Base-by-base conservation (phyloP, 2,329 filamentous ascomycete genomes). In the Plectosphaerella sp. region DNA sequence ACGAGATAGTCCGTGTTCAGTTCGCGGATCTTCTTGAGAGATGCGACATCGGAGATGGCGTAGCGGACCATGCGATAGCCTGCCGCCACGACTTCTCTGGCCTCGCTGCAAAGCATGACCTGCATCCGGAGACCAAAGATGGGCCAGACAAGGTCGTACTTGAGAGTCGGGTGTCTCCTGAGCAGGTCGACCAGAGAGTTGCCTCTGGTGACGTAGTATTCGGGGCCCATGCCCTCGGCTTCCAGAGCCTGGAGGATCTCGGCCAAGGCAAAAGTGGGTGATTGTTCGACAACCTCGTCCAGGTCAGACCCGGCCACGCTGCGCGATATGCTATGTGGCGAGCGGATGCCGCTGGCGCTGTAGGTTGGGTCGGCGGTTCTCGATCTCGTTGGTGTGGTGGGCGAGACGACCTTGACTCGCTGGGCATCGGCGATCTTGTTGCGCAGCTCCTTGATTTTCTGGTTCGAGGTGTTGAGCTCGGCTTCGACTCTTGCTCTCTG, bases 181-280 rank as follows among this genome's bases (percentile, higher is more conserved):
- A 99, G 96, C n/a, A 99, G 77, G 56, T 95, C 89, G n/a, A 97
- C 94, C 9, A 99, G 78, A 58, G 84, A 89, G 65, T 99, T 99
- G 24, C 91, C 91, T 56, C 91, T 84, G 54, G 89, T 89, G 49
- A 99, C 93, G 65, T 99, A 99, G 72, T 96, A 97, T 69, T 97
- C 94, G 1, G 93, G 87, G 43, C 84, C 82, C 84, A 97, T 89
- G 24, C 89, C 90, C 64, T 91, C 89, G 12, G 87, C 79, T 67
- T 99, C 94, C 39, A 99, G 74, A 3, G 91, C 90, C 66, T 96
- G 92, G 22, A 99, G 74, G 25, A 96, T 87, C 66, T 99, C 94
- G 3, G 91, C 84, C 15, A 99, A 81, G 2, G 91, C 87, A 68
- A 92, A 96, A 0, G 91, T 97, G 3, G 95, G 94, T 9, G 91